phyloP scores from a whole-genome alignment of 257 asterid species.

The Solanum clarkiae region DNA sequence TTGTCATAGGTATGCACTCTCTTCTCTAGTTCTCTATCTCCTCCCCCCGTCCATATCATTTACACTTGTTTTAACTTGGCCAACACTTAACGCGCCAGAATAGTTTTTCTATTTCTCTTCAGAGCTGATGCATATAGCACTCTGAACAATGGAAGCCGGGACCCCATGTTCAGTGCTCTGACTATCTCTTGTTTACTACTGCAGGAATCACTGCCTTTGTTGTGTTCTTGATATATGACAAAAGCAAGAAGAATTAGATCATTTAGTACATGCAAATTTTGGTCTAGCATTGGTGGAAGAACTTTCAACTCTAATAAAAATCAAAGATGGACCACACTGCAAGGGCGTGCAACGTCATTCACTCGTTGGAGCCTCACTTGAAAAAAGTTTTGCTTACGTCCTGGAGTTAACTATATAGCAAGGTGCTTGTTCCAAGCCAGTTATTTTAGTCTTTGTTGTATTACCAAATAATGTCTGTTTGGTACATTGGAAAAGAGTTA shows the following conservation, averaged over 20 bases:
- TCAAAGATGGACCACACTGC: constrained; percentile 7
- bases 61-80: not conserved
- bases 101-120: not conserved
- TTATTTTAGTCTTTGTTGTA: not conserved
- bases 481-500: not conserved
- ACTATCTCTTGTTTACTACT: not conserved
- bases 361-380: not conserved
- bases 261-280: constrained; percentile 25
- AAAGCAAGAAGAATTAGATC: constrained; percentile 56
- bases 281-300: constrained; percentile 20
- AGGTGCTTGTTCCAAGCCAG: not conserved
- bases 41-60: not conserved
- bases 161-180: not conserved
- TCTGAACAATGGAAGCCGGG: not conserved
- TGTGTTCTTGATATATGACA: constrained; percentile 42
- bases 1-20: constrained; percentile 36
- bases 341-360: not conserved
- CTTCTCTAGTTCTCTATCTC: not conserved
- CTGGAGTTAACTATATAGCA: not conserved
- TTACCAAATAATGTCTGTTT: not conserved
- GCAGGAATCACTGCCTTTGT: constrained; percentile 51
- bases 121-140: not conserved
- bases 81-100: not conserved
- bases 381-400: not conserved
- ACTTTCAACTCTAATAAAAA: constrained; percentile 24